phyloP scores from a whole-genome alignment of 108 stramenopile species.

The Pseudonitzschia multiseries region DNA sequence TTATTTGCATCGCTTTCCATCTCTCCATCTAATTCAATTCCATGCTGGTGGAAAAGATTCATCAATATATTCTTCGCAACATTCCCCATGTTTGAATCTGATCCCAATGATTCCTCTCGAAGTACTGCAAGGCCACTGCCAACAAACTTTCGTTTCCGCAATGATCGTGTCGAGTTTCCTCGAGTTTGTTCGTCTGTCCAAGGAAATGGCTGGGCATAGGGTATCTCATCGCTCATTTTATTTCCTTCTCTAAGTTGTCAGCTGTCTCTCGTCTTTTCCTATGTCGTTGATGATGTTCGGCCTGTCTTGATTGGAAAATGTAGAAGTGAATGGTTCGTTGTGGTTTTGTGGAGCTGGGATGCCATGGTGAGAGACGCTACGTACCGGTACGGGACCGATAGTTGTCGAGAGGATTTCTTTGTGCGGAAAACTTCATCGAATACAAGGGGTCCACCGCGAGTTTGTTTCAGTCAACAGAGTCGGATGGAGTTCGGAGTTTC shows the following conservation, averaged over 20 bases:
- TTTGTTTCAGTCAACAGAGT: too few relatives aligned
- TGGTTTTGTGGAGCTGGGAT: too few relatives aligned
- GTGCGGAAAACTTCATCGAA: too few relatives aligned
- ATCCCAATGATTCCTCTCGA: conserved; percentile 16
- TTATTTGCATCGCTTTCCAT: conserved; percentile 21
- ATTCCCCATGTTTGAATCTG: conserved; percentile 18
- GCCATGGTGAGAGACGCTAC: too few relatives aligned
- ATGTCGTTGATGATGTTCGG: too few relatives aligned
- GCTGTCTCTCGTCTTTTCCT: neutral
- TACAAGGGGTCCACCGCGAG: too few relatives aligned
- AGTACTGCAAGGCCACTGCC: conserved; percentile 37
- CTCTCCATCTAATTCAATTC: conserved; percentile 13
- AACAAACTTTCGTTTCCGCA: conserved; percentile 28
- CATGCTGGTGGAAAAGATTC: conserved; percentile 6
- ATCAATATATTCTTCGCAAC: conserved; percentile 13
- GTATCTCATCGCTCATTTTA: conserved; percentile 28
- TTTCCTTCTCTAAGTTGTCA: neutral
- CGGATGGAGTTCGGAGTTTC: too few relatives aligned
- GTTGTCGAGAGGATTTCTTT: too few relatives aligned
- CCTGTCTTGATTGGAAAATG: too few relatives aligned
- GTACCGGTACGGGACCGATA: too few relatives aligned
- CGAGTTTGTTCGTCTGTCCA: conserved; percentile 31
- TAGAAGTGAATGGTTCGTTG: too few relatives aligned
- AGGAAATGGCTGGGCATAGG: conserved; percentile 34
- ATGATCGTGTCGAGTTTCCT: conserved; percentile 11